Conservation (phyloP, 768 basidiomycete species). For the Jaapia argillacea region DNA sequence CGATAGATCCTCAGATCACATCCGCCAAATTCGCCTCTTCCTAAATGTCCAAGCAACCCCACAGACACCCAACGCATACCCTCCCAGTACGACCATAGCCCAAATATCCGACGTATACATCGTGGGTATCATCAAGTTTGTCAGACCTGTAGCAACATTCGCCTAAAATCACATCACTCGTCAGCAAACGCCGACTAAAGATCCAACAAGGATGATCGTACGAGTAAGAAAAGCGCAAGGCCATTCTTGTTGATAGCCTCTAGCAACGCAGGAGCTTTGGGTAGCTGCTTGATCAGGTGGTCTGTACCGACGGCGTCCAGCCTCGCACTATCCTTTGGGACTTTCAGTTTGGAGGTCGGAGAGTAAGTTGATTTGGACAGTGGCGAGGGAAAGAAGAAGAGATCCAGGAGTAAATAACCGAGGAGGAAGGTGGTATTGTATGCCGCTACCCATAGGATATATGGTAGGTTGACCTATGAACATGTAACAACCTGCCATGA, state of each 20-base stretch:
- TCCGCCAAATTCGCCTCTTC: constrained; percentile 22
- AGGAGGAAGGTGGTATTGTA: constrained; percentile 84
- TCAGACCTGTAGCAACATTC: constrained; percentile 75
- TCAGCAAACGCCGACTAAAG: background rate
- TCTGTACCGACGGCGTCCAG: constrained; percentile 13
- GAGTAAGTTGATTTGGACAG: constrained; percentile 22
- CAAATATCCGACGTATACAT: constrained; percentile 57
- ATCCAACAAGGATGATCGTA: constrained; percentile 24
- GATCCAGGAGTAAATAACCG: constrained; percentile 70
- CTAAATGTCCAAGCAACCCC: constrained; percentile 50
- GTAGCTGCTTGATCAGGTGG: constrained; percentile 16
- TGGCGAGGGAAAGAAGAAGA: constrained; percentile 49
- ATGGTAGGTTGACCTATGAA: constrained; percentile 82
- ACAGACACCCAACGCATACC: constrained; percentile 53
- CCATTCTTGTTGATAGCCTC: constrained; percentile 81
- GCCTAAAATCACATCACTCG: constrained; percentile 40
- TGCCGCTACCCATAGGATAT: constrained; percentile 82
- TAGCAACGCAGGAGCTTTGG: constrained; percentile 40
- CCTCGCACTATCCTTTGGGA: constrained; percentile 9
- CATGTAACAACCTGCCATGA: too few species aligned
- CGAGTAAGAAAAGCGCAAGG: constrained; percentile 70
- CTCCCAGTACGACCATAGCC: constrained; percentile 52
- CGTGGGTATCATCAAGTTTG: constrained; percentile 73
- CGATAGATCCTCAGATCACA: constrained; percentile 16
- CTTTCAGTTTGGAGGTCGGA: constrained; percentile 25